Evolutionary conservation across 306 rosid genomes (phyloP).

Genomic region (Astragalus membranaceus): DNA sequence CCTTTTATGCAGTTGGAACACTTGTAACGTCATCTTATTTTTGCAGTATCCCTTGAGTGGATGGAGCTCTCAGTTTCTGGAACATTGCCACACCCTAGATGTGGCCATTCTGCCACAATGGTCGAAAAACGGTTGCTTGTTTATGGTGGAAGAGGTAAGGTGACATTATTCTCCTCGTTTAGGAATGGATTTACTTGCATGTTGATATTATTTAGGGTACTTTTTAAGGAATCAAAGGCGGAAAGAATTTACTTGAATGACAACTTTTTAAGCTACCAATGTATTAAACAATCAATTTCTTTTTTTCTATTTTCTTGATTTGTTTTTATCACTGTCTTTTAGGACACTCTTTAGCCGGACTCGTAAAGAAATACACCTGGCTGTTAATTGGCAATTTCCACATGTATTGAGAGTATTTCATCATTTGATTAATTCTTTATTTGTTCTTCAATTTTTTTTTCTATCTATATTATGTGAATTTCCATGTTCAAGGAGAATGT

Average conservation of each 20-base stretch:
- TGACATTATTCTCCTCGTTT: conserved; percentile 11
- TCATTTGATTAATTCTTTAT: neutral
- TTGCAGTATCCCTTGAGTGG: conserved; percentile 87
- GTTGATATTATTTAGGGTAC: neutral
- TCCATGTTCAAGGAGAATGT: neutral
- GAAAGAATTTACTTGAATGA: neutral
- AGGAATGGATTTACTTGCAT: conserved; percentile 1
- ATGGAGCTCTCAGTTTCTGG: conserved; percentile 76
- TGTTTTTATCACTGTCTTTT: too few species aligned
- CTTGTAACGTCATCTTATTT: conserved; percentile 18
- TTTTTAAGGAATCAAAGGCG: neutral
- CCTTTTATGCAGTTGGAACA: conserved; percentile 13
- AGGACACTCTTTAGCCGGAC: too few species aligned
- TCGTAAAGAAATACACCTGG: neutral
- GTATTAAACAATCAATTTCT: neutral
- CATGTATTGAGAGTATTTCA: neutral
- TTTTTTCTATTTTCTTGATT: too few species aligned
- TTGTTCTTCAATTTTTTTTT: neutral
- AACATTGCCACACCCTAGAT: conserved; percentile 86
- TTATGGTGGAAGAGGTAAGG: conserved; percentile 91
- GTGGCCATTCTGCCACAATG: conserved; percentile 92
- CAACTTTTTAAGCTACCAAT: neutral
- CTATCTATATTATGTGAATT: neutral
- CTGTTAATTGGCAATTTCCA: neutral
- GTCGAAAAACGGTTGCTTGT: conserved; percentile 86